Base-by-base conservation (phyloP, 768 basidiomycete genomes). In the Antrodiella citrinella region DNA sequence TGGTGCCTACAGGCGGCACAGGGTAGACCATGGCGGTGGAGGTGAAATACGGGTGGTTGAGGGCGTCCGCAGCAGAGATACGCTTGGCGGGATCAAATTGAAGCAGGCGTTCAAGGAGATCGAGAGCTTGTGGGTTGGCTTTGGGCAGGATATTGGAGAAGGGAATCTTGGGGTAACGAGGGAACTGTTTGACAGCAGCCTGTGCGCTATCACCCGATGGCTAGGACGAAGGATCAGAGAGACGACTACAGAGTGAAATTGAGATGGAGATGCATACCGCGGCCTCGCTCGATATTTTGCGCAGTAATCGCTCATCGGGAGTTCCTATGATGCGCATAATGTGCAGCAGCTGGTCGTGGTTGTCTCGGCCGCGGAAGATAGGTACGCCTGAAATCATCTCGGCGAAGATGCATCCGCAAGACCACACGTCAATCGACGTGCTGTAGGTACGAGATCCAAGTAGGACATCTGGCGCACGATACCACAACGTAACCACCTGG, bases 311-410 rank as follows among this genome's bases (percentile, higher is more conserved):
- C 45, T 97, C 91, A 51, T 87, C 84, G 2, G 96, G 96, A 0
- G 95, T 98, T 12, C 96, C 96, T 52, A 98, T 81, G 45, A 98
- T 90, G 60, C 93, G 80, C 84, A 98, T 94, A 63, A 99, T 99
- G 60, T 95, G 92, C 42, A 92, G 75, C n/a, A 99, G 73, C 64
- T 99, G 96, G 66, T 99, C 96, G 57, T 93, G 87, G 61, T 97
- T 97, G 65, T 98, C 96, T 54, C 95, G 75, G 19, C 96, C 96
- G 56, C 95, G 78, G 76, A 99, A 99, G 23, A 99, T 77, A 22
- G 96, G 96, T 4, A 93, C 86, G 1, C 96, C 96, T 18, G 90
- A 85, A 52, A 99, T 98, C 95, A 99, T 98, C 69, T 99, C 96
- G 18, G 96, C 95, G 65, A 99, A 96, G 63, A 99, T 99, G 65